Percentiles rank a stretch among this genome's conserved stretches.
Evolutionary conservation across 768 basidiomycete genomes (phyloP).

Genomic region (Dioszegia hungarica): DNA sequence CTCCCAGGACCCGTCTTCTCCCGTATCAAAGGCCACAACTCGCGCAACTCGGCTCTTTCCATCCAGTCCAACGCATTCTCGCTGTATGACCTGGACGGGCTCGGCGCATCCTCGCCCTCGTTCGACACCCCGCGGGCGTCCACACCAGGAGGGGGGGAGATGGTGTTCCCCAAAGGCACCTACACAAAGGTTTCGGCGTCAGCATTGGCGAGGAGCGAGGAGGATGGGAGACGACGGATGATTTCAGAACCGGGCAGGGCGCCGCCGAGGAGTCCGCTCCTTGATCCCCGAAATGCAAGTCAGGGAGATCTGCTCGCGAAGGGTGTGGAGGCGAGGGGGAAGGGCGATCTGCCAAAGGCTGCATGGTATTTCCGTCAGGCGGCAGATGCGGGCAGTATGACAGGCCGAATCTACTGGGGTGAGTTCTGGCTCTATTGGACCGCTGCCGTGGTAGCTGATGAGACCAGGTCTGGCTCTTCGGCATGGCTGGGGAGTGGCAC

Average conservation of each 20-base stretch:
- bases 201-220: conserved; percentile 8
- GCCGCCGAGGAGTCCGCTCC: neutral
- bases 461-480: conserved; percentile 38
- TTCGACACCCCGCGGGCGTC: conserved; percentile 14
- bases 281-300: conserved; percentile 7
- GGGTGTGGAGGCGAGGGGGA: conserved; percentile 38
- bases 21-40: neutral
- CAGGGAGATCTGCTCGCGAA: conserved; percentile 31
- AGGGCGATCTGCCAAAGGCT: conserved; percentile 38
- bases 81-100: conserved; percentile 40
- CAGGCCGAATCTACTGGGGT: conserved; percentile 47
- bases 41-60: conserved; percentile 14
- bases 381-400: conserved; percentile 42
- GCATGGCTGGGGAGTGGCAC: conserved; percentile 44
- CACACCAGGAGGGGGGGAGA: conserved; percentile 16
- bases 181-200: conserved; percentile 36
- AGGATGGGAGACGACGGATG: conserved; percentile 14
- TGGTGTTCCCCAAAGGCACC: conserved; percentile 30
- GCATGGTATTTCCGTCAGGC: conserved; percentile 47
- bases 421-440: neutral
- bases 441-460: neutral
- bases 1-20: neutral
- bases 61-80: conserved; percentile 36
- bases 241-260: conserved; percentile 5
- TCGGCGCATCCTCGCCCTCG: conserved; percentile 4